Evolutionary conservation across 495 filamentous ascomycete species (phyloP).

Genomic region (Oleoguttula mirabilis): DNA sequence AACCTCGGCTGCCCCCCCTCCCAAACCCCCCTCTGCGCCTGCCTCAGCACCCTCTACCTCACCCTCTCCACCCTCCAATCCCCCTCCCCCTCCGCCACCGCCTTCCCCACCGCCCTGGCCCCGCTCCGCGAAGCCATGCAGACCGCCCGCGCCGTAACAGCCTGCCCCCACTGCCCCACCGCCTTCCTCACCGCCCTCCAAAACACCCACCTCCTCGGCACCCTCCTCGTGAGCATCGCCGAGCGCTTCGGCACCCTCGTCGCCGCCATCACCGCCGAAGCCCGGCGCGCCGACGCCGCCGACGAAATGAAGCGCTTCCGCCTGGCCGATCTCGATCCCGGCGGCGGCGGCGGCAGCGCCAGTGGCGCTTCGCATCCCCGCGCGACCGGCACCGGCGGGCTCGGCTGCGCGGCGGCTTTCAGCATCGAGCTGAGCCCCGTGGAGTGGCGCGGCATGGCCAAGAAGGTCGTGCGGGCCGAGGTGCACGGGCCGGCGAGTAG

Average conservation of each 20-base stretch:
- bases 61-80: conserved; percentile 21
- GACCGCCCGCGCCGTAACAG: conserved; percentile 21
- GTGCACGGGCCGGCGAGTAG: conserved; percentile 23
- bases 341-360: too few relatives aligned
- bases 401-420: conserved; percentile 28
- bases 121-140: conserved; percentile 25
- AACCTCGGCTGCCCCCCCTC: neutral
- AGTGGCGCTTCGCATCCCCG: conserved; percentile 23
- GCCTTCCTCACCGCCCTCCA: conserved; percentile 24
- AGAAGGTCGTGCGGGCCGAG: conserved; percentile 27
- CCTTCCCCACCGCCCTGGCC: conserved; percentile 25
- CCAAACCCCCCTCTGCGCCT: conserved; percentile 20
- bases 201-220: conserved; percentile 23
- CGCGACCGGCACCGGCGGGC: conserved; percentile 24
- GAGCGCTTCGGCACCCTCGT: conserved; percentile 26
- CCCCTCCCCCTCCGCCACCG: conserved; percentile 10
- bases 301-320: conserved; percentile 25
- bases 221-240: conserved; percentile 24
- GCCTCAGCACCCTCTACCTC: conserved; percentile 29
- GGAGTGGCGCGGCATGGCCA: conserved; percentile 28
- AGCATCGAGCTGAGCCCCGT: conserved; percentile 21
- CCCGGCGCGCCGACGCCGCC: conserved; percentile 13
- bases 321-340: conserved; percentile 25
- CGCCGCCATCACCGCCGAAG: conserved; percentile 23
- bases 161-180: conserved; percentile 26